Conservation (phyloP, 257 asterid genomes). For the Handroanthus guayacan region DNA sequence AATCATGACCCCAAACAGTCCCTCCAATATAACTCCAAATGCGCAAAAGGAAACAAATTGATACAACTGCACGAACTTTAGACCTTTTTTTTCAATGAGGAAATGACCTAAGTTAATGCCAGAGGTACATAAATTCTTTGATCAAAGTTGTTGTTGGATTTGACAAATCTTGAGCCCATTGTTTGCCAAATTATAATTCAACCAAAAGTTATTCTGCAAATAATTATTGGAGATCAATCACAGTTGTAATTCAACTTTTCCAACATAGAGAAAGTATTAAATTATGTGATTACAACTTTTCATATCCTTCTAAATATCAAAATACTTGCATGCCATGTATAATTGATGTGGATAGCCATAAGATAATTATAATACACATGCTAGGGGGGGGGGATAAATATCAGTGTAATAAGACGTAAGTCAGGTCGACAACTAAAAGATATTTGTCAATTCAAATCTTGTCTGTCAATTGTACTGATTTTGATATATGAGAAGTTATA, state of each 20-base stretch:
- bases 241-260: not conserved
- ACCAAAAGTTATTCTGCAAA: conserved; percentile 24
- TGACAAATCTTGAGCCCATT: conserved; percentile 45
- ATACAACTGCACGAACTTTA: conserved; percentile 32
- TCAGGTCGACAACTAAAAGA: too few species aligned
- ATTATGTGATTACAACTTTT: too few species aligned
- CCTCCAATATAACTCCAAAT: conserved; percentile 41
- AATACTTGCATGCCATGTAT: too few species aligned
- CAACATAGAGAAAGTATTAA: too few species aligned
- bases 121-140: conserved; percentile 28
- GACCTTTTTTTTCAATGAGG: conserved; percentile 22
- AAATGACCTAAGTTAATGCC: conserved; percentile 38
- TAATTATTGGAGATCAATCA: not conserved
- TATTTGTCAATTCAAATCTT: too few species aligned
- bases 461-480: too few species aligned
- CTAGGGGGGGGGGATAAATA: too few species aligned
- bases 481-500: too few species aligned
- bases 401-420: too few species aligned
- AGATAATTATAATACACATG: too few species aligned
- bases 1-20: conserved; percentile 42
- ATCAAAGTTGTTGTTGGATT: conserved; percentile 48
- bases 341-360: too few species aligned
- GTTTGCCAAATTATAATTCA: conserved; percentile 36
- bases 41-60: conserved; percentile 26
- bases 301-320: too few species aligned